These are phyloP conservation scores for Striga hermonthica DNA, from an alignment of 305 asterid genomes.

Conservation along the genomic window DNA sequence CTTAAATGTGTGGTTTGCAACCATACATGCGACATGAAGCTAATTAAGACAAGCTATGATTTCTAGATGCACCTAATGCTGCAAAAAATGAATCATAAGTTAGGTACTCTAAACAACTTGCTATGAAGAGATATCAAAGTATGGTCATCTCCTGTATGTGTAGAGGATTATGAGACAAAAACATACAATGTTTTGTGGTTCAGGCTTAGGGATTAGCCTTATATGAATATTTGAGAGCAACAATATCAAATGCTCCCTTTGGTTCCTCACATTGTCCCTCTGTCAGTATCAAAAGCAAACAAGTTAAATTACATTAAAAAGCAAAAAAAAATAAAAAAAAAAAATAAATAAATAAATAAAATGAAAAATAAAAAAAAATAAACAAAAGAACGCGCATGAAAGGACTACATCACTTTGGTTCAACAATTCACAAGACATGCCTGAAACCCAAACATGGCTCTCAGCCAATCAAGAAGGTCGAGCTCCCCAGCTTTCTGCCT, in stretches of 20 bases:
- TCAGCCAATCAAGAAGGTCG: constrained; percentile 97
- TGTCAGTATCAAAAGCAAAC: constrained; percentile 39
- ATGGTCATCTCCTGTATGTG: too few relatives aligned
- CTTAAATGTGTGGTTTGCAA: constrained; percentile 23
- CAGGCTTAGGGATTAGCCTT: constrained; percentile 89
- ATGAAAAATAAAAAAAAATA: too few relatives aligned
- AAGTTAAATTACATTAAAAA: constrained; percentile 15
- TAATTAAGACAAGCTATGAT: too few relatives aligned
- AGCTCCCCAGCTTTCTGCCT: constrained; percentile 74
- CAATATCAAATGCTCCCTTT: constrained; percentile 88
- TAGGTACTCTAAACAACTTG: too few relatives aligned
- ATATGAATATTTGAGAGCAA: constrained; percentile 83
- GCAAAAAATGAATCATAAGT: too few relatives aligned
- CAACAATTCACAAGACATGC: constrained; percentile 46
- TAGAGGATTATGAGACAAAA: constrained; percentile 22
- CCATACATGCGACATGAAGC: constrained; percentile 13
- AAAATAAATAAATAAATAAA: constrained; percentile 10
- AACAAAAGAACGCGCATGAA: constrained; percentile 9
- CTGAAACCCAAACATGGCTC: constrained; percentile 99
- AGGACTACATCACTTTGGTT: constrained; percentile 23
- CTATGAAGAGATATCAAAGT: too few relatives aligned
- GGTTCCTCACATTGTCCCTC: constrained; percentile 95
- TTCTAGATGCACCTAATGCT: too few relatives aligned
- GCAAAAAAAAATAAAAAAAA: constrained; percentile 19
- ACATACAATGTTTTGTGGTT: constrained; percentile 72